Conservation (phyloP, 345 rosid genomes). For the Passiflora organensis region DNA sequence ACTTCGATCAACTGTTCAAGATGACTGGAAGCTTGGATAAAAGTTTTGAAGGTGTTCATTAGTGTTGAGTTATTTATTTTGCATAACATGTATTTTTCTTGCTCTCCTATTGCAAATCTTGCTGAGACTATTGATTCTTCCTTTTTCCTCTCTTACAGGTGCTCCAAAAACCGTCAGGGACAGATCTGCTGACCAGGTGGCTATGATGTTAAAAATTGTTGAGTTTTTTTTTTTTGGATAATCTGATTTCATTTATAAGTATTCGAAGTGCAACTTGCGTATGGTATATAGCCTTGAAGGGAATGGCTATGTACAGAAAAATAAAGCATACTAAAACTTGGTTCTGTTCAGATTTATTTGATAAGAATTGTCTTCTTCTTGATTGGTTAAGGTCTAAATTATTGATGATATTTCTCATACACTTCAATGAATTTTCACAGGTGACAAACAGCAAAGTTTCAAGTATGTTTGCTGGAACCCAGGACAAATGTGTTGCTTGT, state of each 20-base stretch:
- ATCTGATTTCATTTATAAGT: background rate
- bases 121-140: background rate
- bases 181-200: constrained; percentile 53
- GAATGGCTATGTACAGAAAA: too few species aligned
- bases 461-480: constrained; percentile 69
- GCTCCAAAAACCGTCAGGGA: constrained; percentile 52
- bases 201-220: background rate
- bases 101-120: constrained; percentile 5
- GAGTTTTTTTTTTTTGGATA: too few species aligned
- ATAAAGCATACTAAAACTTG: too few species aligned
- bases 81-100: background rate
- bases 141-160: constrained; percentile 29
- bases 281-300: too few species aligned
- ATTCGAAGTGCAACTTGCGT: too few species aligned
- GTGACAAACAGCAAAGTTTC: constrained; percentile 52
- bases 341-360: too few species aligned
- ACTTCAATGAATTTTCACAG: constrained; percentile 18
- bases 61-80: background rate
- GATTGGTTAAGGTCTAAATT: background rate
- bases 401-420: background rate
- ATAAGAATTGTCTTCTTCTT: too few species aligned
- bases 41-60: constrained; percentile 57
- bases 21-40: constrained; percentile 74
- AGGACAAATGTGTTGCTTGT: constrained; percentile 71
- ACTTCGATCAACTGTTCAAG: constrained; percentile 70